phyloP scores from a whole-genome alignment of 768 basidiomycete species.

The Udeniomyces megalosporus region DNA sequence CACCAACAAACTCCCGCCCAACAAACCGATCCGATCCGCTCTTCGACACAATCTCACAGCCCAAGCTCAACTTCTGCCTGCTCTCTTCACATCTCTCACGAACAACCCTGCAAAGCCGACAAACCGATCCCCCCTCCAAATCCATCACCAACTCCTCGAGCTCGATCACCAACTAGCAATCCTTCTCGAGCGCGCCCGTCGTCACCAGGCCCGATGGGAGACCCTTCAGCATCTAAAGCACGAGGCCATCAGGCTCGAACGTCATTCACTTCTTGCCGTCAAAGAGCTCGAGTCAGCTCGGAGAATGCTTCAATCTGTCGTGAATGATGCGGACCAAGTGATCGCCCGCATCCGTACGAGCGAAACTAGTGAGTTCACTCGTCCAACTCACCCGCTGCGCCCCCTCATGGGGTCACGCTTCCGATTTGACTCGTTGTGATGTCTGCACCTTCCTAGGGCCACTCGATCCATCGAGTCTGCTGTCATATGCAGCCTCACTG shows the following conservation, averaged over 20 bases:
- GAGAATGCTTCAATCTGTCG: not conserved
- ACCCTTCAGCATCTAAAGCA: constrained; percentile 3
- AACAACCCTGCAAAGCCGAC: not conserved
- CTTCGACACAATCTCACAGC: too few species aligned
- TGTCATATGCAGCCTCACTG: constrained; percentile 8
- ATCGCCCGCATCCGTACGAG: not conserved
- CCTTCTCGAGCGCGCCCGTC: constrained; percentile 2
- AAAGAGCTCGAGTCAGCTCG: not conserved
- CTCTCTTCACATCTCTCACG: too few species aligned
- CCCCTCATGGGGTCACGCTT: too few species aligned
- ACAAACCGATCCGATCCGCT: too few species aligned
- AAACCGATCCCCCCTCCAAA: not conserved
- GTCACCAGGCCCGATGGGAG: constrained; percentile 5
- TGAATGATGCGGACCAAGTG: not conserved
- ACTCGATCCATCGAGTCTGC: not conserved
- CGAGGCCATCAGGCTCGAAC: not conserved
- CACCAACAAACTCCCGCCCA: too few species aligned
- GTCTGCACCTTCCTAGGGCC: not conserved
- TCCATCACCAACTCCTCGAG: not conserved
- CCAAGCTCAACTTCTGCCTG: too few species aligned
- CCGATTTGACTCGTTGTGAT: not conserved
- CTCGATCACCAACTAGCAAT: constrained; percentile 1
- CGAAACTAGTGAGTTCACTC: not conserved
- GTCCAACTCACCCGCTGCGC: not conserved
- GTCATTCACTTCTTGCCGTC: not conserved